phyloP scores from a whole-genome alignment of 768 basidiomycete genomes.

The Fistulinella prunicolor region DNA sequence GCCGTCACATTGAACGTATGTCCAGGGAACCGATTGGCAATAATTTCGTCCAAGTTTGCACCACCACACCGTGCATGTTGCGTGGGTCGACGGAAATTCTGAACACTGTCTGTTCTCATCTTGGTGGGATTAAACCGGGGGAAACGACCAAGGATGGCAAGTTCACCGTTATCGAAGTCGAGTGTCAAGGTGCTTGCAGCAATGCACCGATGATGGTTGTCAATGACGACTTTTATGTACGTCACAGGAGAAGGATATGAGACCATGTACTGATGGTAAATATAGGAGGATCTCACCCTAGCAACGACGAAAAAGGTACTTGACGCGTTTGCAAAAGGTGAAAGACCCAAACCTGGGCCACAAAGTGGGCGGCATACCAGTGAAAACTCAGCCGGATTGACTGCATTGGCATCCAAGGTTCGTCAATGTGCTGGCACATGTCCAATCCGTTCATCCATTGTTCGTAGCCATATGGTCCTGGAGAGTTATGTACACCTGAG shows the following conservation, averaged over 20 bases:
- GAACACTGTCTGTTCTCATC: conserved; percentile 75
- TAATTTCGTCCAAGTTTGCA: conserved; percentile 97
- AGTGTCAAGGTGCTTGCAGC: conserved; percentile 97
- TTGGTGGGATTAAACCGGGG: conserved; percentile 82
- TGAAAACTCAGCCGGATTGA: conserved; percentile 92
- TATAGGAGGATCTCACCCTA: conserved; percentile 80
- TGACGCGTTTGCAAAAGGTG: conserved; percentile 73
- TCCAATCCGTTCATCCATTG: conserved; percentile 10
- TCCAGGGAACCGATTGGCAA: conserved; percentile 87
- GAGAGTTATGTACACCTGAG: conserved; percentile 83
- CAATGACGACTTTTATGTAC: conserved; percentile 94
- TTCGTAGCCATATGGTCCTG: conserved; percentile 86
- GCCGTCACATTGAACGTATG: background rate
- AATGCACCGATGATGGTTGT: conserved; percentile 98
- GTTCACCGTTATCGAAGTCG: conserved; percentile 97
- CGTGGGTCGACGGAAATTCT: conserved; percentile 89
- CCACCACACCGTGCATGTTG: conserved; percentile 98
- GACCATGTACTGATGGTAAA: conserved; percentile 8
- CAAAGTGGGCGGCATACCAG: conserved; percentile 84
- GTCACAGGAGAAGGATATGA: conserved; percentile 23
- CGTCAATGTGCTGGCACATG: conserved; percentile 8
- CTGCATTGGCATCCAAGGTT: conserved; percentile 74
- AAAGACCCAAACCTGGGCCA: conserved; percentile 91
- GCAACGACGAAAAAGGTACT: conserved; percentile 76
- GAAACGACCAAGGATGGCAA: conserved; percentile 95